phyloP scores from a whole-genome alignment of 306 rosid species.

The Rosa chinensis region DNA sequence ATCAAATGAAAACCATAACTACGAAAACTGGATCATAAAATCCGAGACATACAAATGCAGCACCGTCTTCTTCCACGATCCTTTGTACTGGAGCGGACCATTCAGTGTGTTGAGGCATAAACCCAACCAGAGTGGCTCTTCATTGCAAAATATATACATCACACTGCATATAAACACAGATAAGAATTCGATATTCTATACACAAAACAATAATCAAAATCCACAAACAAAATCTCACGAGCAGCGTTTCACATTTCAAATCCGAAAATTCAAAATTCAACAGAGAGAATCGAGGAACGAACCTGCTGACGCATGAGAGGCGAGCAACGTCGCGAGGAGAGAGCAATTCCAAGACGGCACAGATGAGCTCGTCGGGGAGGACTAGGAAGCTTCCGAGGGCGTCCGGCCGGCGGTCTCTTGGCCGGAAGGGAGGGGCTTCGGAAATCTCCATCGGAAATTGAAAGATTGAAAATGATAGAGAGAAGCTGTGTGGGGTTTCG shows the following conservation, averaged over 20 bases:
- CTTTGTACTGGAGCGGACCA: conserved; percentile 70
- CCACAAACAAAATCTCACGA: background rate
- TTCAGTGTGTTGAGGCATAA: conserved; percentile 57
- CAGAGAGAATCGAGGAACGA: background rate
- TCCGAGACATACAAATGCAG: conserved; percentile 56
- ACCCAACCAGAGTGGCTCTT: conserved; percentile 94
- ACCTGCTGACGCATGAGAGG: conserved; percentile 95
- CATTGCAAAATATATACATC: conserved; percentile 83
- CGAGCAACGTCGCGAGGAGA: conserved; percentile 72
- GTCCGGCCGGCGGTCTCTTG: conserved; percentile 64
- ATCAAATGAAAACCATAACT: background rate
- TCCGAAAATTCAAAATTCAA: background rate
- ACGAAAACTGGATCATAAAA: conserved; percentile 3
- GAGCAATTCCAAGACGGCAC: conserved; percentile 63
- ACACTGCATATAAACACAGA: conserved; percentile 48
- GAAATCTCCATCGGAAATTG: conserved; percentile 39
- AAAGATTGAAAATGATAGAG: background rate
- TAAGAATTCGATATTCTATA: background rate
- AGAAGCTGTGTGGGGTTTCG: background rate
- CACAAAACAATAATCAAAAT: no score
- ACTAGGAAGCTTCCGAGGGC: conserved; percentile 78
- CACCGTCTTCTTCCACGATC: conserved; percentile 91
- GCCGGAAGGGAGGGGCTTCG: conserved; percentile 13
- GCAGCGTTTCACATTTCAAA: background rate
- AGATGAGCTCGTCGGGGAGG: conserved; percentile 83